Conservation (phyloP, 2,329 filamentous ascomycete genomes). For the Epichloe scottii region DNA sequence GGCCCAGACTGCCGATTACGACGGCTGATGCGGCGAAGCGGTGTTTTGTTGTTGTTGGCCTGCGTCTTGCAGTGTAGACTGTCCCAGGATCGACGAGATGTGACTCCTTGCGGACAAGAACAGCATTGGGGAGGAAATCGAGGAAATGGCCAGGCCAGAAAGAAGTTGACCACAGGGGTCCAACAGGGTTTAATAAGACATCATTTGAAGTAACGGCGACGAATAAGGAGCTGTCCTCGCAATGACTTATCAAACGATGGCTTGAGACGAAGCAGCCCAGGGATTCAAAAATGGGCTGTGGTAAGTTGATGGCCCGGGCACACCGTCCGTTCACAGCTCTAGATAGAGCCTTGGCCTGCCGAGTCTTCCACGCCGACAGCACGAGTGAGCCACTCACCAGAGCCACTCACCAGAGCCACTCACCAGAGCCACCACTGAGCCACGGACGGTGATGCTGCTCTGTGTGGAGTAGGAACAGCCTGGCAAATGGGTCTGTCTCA, state of each 20-base stretch:
- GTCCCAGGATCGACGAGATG: too few species aligned
- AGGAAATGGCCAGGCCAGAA: background rate
- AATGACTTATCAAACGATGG: background rate
- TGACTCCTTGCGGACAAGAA: too few species aligned
- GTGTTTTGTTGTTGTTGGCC: background rate
- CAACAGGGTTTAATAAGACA: background rate
- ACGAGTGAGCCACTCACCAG: background rate
- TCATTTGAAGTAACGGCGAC: background rate
- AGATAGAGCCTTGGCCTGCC: background rate
- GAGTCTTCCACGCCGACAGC: background rate
- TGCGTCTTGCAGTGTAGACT: too few species aligned
- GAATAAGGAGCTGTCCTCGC: background rate
- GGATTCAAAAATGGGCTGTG: background rate
- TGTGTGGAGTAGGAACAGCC: background rate
- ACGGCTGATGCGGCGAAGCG: conserved; percentile 3
- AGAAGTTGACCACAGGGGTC: conserved; percentile 1
- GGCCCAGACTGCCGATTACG: background rate
- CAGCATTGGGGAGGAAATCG: too few species aligned
- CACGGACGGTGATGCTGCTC: background rate
- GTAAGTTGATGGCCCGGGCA: background rate
- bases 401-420: background rate
- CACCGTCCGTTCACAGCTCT: background rate
- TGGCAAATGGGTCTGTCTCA: background rate
- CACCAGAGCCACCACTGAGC: too few species aligned
- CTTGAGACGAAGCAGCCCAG: background rate